These are phyloP conservation scores for Sonneratia caseolaris DNA, from an alignment of 345 rosid species.

Conservation along the genomic window DNA sequence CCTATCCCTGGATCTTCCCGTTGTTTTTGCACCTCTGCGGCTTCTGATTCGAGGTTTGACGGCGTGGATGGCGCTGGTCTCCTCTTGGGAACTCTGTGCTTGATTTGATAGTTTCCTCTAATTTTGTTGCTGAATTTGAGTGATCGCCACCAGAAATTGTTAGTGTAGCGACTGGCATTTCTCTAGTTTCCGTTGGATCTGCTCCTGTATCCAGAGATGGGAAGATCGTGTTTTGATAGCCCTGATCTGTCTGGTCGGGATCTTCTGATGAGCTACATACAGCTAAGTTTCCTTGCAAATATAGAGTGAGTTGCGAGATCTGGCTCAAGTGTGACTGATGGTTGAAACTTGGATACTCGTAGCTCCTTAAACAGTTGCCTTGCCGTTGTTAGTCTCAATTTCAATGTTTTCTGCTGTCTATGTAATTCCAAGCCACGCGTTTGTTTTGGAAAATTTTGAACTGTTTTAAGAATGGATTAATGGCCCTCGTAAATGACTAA, in stretches of 20 bases:
- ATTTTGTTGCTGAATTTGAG: background rate
- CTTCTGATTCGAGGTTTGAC: background rate
- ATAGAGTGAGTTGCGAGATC: background rate
- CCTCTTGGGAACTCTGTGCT: background rate
- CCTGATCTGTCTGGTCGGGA: background rate
- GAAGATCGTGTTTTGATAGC: background rate
- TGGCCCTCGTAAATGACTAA: background rate
- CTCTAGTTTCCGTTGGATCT: background rate
- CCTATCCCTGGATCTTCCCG: background rate
- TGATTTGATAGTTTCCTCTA: conserved; percentile 1
- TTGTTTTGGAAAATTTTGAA: background rate
- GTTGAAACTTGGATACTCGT: background rate
- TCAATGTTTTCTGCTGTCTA: background rate
- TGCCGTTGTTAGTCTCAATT: background rate
- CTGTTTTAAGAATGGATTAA: background rate
- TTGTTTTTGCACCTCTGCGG: background rate
- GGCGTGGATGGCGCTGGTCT: background rate
- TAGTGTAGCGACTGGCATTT: background rate
- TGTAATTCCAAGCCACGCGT: background rate
- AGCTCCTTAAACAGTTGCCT: background rate
- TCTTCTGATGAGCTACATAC: background rate
- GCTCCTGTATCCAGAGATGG: background rate
- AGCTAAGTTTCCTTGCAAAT: background rate
- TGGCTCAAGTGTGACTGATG: background rate
- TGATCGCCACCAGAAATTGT: background rate